phyloP scores from a whole-genome alignment of 1,284 basidiomycete genomes.

The Singerocomus rubriflavus region DNA sequence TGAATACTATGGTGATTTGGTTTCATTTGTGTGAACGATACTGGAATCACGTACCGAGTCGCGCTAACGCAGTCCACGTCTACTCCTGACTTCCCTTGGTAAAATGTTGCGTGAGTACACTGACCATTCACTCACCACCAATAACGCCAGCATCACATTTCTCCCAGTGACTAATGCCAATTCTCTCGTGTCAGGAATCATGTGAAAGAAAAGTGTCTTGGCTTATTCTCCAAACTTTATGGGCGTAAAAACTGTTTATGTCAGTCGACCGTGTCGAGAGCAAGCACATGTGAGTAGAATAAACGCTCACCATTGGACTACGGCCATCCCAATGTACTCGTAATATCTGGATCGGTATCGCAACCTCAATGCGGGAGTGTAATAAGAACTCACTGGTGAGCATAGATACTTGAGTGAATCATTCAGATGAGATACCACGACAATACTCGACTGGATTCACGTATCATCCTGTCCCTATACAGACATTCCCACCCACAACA shows the following conservation, averaged over 20 bases:
- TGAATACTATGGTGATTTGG: not conserved
- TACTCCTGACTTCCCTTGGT: not conserved
- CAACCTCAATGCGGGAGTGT: not conserved
- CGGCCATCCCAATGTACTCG: constrained; percentile 7
- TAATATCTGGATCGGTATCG: not conserved
- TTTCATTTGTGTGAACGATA: not conserved
- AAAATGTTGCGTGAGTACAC: not conserved
- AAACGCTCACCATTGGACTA: constrained; percentile 13
- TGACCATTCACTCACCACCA: constrained; percentile 5
- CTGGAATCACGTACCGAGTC: constrained; percentile 7
- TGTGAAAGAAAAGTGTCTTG: not conserved
- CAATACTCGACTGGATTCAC: not conserved
- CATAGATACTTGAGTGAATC: not conserved
- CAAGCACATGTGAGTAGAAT: too few relatives aligned
- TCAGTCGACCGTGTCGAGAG: not conserved
- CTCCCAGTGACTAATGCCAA: constrained; percentile 9
- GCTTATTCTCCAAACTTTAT: constrained; percentile 22
- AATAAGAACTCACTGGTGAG: not conserved
- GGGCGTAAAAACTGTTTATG: constrained; percentile 15
- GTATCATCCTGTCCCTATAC: constrained; percentile 9
- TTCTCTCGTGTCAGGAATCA: not conserved
- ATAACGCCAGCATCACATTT: constrained; percentile 7
- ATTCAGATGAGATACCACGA: not conserved
- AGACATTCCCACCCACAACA: not conserved
- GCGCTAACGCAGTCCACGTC: not conserved